Evolutionary conservation across 768 basidiomycete genomes (phyloP).

Genomic region (Rhodosporidiobolus odoratus): DNA sequence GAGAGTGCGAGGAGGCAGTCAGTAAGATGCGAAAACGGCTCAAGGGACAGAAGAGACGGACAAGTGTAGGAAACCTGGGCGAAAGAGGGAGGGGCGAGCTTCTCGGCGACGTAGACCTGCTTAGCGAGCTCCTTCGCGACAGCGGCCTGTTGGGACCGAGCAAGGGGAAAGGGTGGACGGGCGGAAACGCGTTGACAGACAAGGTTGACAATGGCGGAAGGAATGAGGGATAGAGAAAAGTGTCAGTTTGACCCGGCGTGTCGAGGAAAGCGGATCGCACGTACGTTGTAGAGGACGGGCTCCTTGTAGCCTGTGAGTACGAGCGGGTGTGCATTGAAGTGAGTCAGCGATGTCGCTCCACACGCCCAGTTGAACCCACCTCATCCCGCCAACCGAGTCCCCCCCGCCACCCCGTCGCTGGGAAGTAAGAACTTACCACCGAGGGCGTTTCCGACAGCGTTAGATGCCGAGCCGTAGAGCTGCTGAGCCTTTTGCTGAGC

Average conservation of each 20-base stretch:
- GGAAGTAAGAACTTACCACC: conserved; percentile 48
- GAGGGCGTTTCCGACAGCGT: conserved; percentile 55
- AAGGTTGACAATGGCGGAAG: background rate
- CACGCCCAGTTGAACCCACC: conserved; percentile 40
- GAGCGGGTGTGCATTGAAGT: background rate
- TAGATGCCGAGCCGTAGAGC: conserved; percentile 17
- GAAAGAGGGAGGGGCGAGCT: conserved; percentile 60
- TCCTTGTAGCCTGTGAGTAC: conserved; percentile 64
- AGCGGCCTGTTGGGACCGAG: conserved; percentile 42
- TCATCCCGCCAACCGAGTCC: conserved; percentile 44
- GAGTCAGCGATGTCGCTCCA: background rate
- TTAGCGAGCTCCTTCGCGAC: conserved; percentile 70
- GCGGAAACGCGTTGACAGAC: background rate
- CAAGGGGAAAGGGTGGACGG: background rate
- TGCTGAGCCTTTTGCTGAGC: conserved; percentile 30
- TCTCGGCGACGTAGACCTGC: conserved; percentile 67
- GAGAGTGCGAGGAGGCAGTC: background rate
- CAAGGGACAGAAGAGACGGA: background rate
- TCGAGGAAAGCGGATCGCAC: background rate
- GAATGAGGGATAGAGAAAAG: background rate
- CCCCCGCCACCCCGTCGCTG: background rate
- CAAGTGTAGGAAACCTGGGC: conserved; percentile 32
- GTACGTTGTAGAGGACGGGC: conserved; percentile 70
- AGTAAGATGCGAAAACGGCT: background rate
- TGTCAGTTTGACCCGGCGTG: background rate